A percentile compares a stretch with the other conserved stretches of the same genome.
Conservation (phyloP, 2,329 filamentous ascomycete species). For the Lachnellula arida region DNA sequence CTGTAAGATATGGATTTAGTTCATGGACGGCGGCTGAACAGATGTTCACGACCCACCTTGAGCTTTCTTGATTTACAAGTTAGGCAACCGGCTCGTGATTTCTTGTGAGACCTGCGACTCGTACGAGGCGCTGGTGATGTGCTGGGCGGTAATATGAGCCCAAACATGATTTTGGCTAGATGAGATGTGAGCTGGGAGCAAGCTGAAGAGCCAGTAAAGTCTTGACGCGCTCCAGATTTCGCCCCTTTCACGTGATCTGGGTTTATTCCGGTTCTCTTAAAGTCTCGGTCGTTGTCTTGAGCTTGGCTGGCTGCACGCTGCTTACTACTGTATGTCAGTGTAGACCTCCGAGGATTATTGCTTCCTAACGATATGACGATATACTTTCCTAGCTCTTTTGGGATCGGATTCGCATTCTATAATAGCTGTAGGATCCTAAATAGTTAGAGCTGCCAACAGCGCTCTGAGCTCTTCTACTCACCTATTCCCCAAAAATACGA, state of each 20-base stretch:
- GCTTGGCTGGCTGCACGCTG: too few relatives aligned
- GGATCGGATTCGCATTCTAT: too few relatives aligned
- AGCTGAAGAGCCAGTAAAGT: not conserved
- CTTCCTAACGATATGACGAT: too few relatives aligned
- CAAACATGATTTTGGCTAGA: constrained; percentile 4
- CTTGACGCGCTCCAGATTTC: not conserved
- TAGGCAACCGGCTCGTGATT: constrained; percentile 16
- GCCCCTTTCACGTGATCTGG: not conserved
- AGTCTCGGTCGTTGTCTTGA: too few relatives aligned
- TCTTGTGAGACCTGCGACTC: constrained; percentile 16
- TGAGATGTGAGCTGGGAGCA: not conserved
- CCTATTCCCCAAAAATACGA: not conserved
- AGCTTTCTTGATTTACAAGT: constrained; percentile 21
- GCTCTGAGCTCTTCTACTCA: not conserved
- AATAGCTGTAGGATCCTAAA: too few relatives aligned
- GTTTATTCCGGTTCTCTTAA: too few relatives aligned
- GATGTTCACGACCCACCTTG: constrained; percentile 8
- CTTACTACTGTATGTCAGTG: too few relatives aligned
- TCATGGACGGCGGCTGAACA: not conserved
- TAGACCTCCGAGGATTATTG: too few relatives aligned
- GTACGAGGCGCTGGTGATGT: not conserved
- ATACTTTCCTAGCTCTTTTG: too few relatives aligned
- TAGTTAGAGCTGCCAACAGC: too few relatives aligned
- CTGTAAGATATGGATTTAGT: not conserved
- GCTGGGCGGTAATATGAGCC: constrained; percentile 5